These are phyloP conservation scores for Spatholobus suberectus DNA, from an alignment of 306 rosid species.

Conservation along the genomic window DNA sequence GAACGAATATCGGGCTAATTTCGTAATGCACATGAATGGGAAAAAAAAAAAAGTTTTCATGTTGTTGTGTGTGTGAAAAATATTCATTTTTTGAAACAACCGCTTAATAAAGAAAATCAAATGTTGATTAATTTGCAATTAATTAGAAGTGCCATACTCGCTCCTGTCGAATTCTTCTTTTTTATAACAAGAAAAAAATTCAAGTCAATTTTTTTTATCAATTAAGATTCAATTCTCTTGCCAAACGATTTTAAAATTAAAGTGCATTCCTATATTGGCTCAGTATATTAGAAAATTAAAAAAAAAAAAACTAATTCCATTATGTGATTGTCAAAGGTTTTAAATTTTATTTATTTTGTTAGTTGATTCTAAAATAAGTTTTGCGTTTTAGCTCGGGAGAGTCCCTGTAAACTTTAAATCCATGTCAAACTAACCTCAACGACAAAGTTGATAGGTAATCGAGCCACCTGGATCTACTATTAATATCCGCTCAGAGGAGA, in stretches of 20 bases:
- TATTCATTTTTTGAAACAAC: background rate
- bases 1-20: background rate
- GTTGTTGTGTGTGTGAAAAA: background rate
- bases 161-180: background rate
- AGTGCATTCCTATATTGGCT: background rate
- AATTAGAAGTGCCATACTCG: background rate
- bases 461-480: too few relatives aligned
- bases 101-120: background rate
- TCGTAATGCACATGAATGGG: background rate
- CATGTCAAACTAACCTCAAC: background rate
- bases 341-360: background rate
- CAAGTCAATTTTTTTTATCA: background rate
- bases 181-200: background rate
- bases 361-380: background rate
- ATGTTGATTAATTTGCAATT: background rate
- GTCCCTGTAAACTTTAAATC: background rate
- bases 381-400: background rate
- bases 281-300: background rate
- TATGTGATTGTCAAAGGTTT: background rate
- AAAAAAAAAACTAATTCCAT: background rate
- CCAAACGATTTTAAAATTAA: background rate
- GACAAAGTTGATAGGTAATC: background rate
- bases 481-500: too few relatives aligned
- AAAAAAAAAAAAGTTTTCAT: background rate
- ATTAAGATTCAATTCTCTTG: background rate